phyloP scores from a whole-genome alignment of 768 basidiomycete genomes.

The Termitomyces sp. region DNA sequence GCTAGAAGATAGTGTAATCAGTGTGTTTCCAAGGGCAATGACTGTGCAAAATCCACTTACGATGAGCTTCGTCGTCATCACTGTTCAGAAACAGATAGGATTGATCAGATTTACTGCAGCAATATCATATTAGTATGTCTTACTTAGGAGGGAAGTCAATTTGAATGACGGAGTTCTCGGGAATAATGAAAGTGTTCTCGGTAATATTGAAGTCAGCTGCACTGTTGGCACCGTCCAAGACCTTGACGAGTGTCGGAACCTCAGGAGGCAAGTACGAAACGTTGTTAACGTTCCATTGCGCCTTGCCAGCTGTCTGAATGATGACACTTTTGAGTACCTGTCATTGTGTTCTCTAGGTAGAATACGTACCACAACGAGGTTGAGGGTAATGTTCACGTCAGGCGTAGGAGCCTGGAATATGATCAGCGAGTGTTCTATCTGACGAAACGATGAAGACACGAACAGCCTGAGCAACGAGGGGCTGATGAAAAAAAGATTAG shows the following conservation, averaged over 20 bases:
- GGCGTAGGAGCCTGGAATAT: conserved; percentile 14
- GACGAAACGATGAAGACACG: neutral
- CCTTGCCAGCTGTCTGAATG: conserved; percentile 15
- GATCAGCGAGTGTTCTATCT: neutral
- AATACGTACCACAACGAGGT: conserved; percentile 16
- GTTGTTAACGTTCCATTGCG: conserved; percentile 27
- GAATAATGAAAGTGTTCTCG: conserved; percentile 34
- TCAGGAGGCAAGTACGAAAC: conserved; percentile 24
- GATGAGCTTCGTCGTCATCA: conserved; percentile 22
- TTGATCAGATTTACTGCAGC: neutral
- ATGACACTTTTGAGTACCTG: neutral
- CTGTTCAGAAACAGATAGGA: conserved; percentile 4
- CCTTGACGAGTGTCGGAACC: conserved; percentile 23
- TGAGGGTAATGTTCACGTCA: conserved; percentile 20
- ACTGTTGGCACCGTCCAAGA: conserved; percentile 26
- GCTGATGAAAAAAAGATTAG: neutral
- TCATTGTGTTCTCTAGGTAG: neutral
- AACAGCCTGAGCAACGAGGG: conserved; percentile 2
- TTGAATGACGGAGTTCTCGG: conserved; percentile 31
- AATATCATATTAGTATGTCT: neutral
- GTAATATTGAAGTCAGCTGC: conserved; percentile 23
- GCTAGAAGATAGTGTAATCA: conserved; percentile 7
- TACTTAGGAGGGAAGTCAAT: conserved; percentile 25
- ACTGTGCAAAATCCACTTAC: conserved; percentile 6
- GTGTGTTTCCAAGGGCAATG: neutral